Base-by-base conservation (phyloP, 768 basidiomycete genomes). In the Brasilioporus rufonigricans region DNA sequence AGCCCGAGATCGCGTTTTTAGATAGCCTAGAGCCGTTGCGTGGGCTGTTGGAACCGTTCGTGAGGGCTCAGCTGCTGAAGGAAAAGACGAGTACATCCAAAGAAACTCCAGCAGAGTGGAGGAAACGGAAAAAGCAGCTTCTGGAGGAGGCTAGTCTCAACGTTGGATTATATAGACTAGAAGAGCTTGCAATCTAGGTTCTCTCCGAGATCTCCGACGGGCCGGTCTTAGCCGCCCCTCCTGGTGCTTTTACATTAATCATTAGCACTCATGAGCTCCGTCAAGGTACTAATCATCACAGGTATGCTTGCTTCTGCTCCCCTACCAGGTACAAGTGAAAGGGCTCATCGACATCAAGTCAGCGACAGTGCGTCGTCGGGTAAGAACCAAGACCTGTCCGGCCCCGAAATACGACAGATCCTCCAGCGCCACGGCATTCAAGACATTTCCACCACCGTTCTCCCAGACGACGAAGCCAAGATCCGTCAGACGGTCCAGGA, bases 101-200 rank as follows among this genome's bases (percentile, higher is more conserved):
- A 50, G 71, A 71, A 54, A 63, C 63, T 6, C 52, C 57, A 21
- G 65, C 58, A 10, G 83, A 84, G 63, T 80, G 78, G 81, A 78
- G 74, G 59, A 77, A 76, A 68, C 73, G 82, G 63, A 76, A 73
- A 64, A 84, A 80, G 67, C 70, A 75, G 58, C 76, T 74, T n/a
- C 77, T 77, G 33, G 80, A 83, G 59, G 80, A 77, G 55, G 75
- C 76, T 19, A 76, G 72, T 29, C 73, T 82, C 51, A 77, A 75
- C 32, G 74, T 89, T 51, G 86, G 87, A 21, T 61, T 83, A 60
- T 91, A 91, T 69, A 84, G 82, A 68, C 64, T 91, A 56, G 89
- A 91, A 61, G 86, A 89, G 61, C 73, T 92, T 59, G 72, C 78
- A 32, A 67, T 89, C 55, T 87, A 73, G 33, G 14, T 31, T 10